Base-by-base conservation (phyloP, 2,329 filamentous ascomycete genomes). In the Amphichorda felina region DNA sequence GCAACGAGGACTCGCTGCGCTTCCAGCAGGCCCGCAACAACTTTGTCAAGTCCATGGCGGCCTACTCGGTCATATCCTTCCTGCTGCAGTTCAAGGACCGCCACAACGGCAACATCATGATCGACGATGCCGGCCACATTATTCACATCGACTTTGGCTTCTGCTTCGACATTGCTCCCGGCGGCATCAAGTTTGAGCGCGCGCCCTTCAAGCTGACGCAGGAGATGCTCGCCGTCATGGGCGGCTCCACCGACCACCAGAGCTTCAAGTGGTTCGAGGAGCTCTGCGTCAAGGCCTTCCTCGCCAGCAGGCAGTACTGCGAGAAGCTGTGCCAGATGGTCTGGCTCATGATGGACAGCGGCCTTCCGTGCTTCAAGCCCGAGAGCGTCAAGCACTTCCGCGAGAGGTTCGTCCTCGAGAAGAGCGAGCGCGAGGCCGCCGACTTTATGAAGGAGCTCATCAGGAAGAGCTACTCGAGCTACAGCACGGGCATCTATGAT, bases 181-280 rank as follows among this genome's bases (percentile, higher is more conserved):
- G 91, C 33, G 91, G 93, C 40, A 87, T 98, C 51, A 89, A 88
- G 48, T 99, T 99, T 53, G 91, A 99, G 66, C 82, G 91, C 17
- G 91, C 91, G 0, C 91, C 91, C 0, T 99, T 99, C 71, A 99
- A 99, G 63, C 75, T 99, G 37, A 98, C 91, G 1, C 74, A 78
- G 7, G 91, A 99, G 56, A 98, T 98, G 93, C 73, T 98, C 40
- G 85, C 88, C n/a, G 91, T 99, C 48, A 96, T 99, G 89, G 89
- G 91, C 36, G 88, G 88, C 40, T 79, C 71, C 37, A 81, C 77
- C 3, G 78, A 82, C 29, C 83, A 88, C 35, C 89, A 96, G 57
- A 70, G 86, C 11, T 99, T 94, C 67, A 80, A 80, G 44, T 91
- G 85, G 75, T 99, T 99, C 49, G 91, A 98, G 60, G 89, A 95